phyloP scores from a whole-genome alignment of 2,329 filamentous ascomycete species.

The Fusarium palustre region DNA sequence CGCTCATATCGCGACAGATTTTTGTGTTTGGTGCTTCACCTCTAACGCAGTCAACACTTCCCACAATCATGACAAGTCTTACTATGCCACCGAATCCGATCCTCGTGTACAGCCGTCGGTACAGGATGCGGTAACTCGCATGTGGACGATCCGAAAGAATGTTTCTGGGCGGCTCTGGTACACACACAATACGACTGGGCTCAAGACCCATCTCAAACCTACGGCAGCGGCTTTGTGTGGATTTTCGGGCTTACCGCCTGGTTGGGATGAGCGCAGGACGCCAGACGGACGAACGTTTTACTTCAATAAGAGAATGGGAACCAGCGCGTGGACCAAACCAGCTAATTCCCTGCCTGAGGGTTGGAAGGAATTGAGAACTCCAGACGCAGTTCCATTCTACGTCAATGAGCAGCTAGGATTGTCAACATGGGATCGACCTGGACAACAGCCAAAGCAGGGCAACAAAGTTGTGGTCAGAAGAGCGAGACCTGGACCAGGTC shows the following conservation, averaged over 20 bases:
- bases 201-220: slow-evolving; percentile 45
- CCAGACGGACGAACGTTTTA: slow-evolving; percentile 42
- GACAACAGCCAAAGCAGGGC: slow-evolving; percentile 41
- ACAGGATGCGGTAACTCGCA: slow-evolving; percentile 30
- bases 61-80: slow-evolving; percentile 46
- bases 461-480: slow-evolving; percentile 4
- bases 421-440: slow-evolving; percentile 47
- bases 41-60: slow-evolving; percentile 39
- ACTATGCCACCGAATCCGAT: slow-evolving; percentile 46
- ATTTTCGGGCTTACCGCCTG: slow-evolving; percentile 33
- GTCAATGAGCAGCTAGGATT: slow-evolving; percentile 45
- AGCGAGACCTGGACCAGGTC: slow-evolving; percentile 18
- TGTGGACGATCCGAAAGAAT: slow-evolving; percentile 47
- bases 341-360: slow-evolving; percentile 39
- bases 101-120: slow-evolving; percentile 32
- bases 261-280: slow-evolving; percentile 45
- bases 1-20: slow-evolving; percentile 25
- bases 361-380: slow-evolving; percentile 46
- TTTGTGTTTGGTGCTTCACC: slow-evolving; percentile 49
- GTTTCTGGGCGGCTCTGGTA: slow-evolving; percentile 46
- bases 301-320: slow-evolving; percentile 41
- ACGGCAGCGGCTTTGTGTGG: slow-evolving; percentile 15
- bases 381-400: slow-evolving; percentile 45
- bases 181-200: slow-evolving; percentile 41
- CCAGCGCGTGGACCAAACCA: slow-evolving; percentile 44